phyloP scores from a whole-genome alignment of 73 alveolate species.

The Paramecium biaurelia region DNA sequence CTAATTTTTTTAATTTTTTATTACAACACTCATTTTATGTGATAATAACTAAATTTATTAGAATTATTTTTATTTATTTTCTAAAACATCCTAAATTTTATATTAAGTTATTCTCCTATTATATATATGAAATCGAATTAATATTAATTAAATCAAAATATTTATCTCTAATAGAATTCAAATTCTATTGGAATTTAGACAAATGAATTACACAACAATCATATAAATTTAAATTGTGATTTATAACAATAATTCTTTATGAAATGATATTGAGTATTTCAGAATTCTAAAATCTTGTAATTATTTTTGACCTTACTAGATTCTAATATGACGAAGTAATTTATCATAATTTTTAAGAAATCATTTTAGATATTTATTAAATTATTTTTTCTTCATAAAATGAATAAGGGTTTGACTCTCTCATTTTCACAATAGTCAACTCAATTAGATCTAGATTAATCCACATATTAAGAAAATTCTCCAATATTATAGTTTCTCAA shows the following conservation, averaged over 20 bases:
- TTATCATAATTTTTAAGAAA: background rate
- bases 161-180: background rate
- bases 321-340: background rate
- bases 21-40: background rate
- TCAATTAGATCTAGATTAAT: background rate
- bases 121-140: background rate
- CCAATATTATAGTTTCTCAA: background rate
- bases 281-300: no score
- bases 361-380: background rate
- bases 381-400: background rate
- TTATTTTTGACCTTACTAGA: background rate
- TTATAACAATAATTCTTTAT: background rate
- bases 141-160: background rate
- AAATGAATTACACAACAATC: background rate
- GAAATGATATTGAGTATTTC: background rate
- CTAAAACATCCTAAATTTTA: no score
- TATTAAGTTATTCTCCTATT: no score
- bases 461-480: background rate
- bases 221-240: background rate
- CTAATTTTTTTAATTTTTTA: background rate
- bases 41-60: background rate
- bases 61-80: background rate
- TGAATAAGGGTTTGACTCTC: background rate
- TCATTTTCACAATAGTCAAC: background rate
- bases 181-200: background rate